Percentiles rank a stretch among this genome's conserved stretches.
Evolutionary conservation across 495 filamentous ascomycete genomes (phyloP).

Genomic region (Barbatosphaeria neglecta): DNA sequence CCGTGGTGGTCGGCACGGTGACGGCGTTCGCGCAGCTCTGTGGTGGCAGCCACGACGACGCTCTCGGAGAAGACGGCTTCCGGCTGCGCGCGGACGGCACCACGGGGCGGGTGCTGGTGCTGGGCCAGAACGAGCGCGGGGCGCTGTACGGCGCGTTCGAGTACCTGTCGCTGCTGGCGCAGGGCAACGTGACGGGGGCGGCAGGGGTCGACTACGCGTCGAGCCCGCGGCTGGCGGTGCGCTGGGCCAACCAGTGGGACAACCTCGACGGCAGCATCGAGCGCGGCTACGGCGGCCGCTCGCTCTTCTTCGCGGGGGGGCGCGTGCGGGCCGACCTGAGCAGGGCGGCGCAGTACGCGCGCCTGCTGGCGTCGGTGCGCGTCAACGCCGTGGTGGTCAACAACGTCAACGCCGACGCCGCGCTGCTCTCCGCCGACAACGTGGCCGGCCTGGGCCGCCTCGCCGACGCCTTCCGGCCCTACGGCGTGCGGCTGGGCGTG

Average conservation of each 20-base stretch:
- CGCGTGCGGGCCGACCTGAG: conserved; percentile 43
- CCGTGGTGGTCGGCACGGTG: too few relatives aligned
- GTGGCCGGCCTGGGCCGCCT: conserved; percentile 50
- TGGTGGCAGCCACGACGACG: too few relatives aligned
- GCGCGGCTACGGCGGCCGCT: conserved; percentile 55
- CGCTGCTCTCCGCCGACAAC: conserved; percentile 41
- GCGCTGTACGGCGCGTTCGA: conserved; percentile 60
- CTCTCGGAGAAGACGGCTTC: conserved; percentile 52
- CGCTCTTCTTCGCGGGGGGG: conserved; percentile 56
- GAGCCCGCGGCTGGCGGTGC: conserved; percentile 50
- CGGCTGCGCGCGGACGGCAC: conserved; percentile 37
- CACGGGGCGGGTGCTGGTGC: conserved; percentile 43
- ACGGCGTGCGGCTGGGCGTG: conserved; percentile 53
- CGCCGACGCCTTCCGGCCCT: conserved; percentile 54
- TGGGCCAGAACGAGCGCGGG: conserved; percentile 57
- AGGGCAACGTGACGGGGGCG: conserved; percentile 47
- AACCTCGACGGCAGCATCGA: conserved; percentile 62
- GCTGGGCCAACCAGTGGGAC: conserved; percentile 68
- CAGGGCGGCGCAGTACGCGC: conserved; percentile 50
- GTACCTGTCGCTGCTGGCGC: conserved; percentile 51
- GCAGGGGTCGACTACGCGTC: conserved; percentile 30
- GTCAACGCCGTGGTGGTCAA: conserved; percentile 59
- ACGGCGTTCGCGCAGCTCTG: too few relatives aligned
- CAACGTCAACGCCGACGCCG: conserved; percentile 60
- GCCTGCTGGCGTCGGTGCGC: conserved; percentile 54